phyloP scores from a whole-genome alignment of 2,329 filamentous ascomycete species.

The Neofusicoccum sp. region DNA sequence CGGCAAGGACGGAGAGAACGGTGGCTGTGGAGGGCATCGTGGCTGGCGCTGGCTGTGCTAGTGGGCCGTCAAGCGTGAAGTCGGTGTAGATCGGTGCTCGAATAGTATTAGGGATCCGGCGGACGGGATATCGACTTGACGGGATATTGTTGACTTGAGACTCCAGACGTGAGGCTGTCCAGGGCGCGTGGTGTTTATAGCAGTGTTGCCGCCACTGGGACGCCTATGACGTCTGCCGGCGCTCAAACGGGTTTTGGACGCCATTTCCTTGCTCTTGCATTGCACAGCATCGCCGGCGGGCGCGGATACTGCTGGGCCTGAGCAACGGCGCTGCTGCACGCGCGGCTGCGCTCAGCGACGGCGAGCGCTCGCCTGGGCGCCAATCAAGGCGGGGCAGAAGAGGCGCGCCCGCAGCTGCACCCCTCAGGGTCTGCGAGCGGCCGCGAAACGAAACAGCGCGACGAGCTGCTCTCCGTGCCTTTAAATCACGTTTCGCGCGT shows the following conservation, averaged over 20 bases:
- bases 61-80: neutral
- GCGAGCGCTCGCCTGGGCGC: constrained; percentile 5
- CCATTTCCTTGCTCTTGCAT: neutral
- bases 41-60: constrained; percentile 1
- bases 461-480: constrained; percentile 3
- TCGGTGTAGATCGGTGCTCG: neutral
- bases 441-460: constrained; percentile 8
- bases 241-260: constrained; percentile 10
- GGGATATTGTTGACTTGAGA: neutral
- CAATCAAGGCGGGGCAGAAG: constrained; percentile 10
- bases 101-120: neutral
- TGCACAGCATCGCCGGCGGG: neutral
- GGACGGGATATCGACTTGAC: neutral
- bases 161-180: neutral
- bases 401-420: neutral
- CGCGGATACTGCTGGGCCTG: neutral
- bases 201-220: neutral
- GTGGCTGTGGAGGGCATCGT: constrained; percentile 22
- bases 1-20: constrained; percentile 36
- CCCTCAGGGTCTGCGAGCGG: constrained; percentile 12
- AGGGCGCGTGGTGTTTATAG: constrained; percentile 6
- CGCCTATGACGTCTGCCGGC: constrained; percentile 13
- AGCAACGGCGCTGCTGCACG: neutral
- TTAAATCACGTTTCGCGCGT: constrained; percentile 11
- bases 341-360: neutral